Base-by-base conservation (phyloP, 495 filamentous ascomycete species). In the Hypoxylon intermedium region DNA sequence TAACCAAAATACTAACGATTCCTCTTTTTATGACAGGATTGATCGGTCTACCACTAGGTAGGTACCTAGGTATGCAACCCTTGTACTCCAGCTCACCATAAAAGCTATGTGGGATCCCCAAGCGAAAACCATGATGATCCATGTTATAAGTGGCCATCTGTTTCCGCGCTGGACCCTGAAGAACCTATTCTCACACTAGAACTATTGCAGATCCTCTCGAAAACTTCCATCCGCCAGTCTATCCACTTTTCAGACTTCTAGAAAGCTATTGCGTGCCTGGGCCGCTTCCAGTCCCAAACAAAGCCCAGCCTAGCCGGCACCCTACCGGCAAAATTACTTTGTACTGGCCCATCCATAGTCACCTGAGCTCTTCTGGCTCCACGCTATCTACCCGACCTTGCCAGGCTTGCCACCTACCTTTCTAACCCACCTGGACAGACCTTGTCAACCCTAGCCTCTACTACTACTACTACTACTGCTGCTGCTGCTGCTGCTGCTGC, bases 191-290 rank as follows among this genome's bases (percentile, higher is more conserved):
- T n/a, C n/a, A n/a, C n/a, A n/a, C n/a, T n/a, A n/a, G n/a, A n/a
- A n/a, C n/a, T n/a, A n/a, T 54, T 62, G 58, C 58, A 67, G 63
- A 50, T 49, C 36, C 12, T 12, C 11, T 45, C 12, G 26, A 49
- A 40, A 66, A 53, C 46, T 58, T 53, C 52, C 52, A 66, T 62
- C 47, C 46, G 41, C 51, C n/a, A 45, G 20, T 54, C 53, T 58
- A 58, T 55, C 58, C 58, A 61, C 63, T 61, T 62, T 67, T 67
- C 53, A 62, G 53, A 67, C 52, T 63, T 67, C 53, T 56, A 33
- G 28, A 54, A 31, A 45, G 55, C 59, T 65, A 65, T 65, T 65
- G 55, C 45, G 61, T 60, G 55, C 50, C 55, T 65, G 60, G 47
- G 36, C 12, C 40, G 31, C 30, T 52, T 21, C n/a, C n/a, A n/a